Conservation (phyloP, 2,329 filamentous ascomycete genomes). For the Phyllosticta citrichinensis region DNA sequence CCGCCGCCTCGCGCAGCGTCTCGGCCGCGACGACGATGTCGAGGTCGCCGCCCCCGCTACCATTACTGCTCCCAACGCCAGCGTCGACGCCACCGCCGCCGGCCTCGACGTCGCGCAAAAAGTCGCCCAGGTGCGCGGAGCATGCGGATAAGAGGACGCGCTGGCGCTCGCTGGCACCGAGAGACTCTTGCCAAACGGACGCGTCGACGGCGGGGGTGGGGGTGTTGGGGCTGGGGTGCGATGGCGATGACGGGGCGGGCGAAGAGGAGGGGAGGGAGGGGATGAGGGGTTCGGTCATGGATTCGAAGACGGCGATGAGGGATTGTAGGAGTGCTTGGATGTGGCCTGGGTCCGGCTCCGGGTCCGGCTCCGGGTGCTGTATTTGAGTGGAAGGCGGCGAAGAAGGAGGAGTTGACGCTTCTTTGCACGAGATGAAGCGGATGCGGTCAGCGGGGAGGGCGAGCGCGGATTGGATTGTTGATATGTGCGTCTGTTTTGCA, state of each 20-base stretch:
- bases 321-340: slow-evolving; percentile 59
- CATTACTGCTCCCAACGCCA: too few species aligned
- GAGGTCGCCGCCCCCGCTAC: slow-evolving; percentile 39
- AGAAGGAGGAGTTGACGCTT: slow-evolving; percentile 32
- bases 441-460: slow-evolving; percentile 33
- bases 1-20: slow-evolving; percentile 70
- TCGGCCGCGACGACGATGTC: slow-evolving; percentile 90
- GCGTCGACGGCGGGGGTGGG: slow-evolving; percentile 40
- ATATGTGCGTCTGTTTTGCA: slow-evolving; percentile 12
- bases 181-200: slow-evolving; percentile 66
- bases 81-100: too few species aligned
- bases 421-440: slow-evolving; percentile 63
- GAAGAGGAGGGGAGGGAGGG: slow-evolving; percentile 24
- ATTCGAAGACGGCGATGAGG: slow-evolving; percentile 57
- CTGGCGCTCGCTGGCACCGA: slow-evolving; percentile 87
- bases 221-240: slow-evolving; percentile 9
- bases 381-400: background rate
- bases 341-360: slow-evolving; percentile 45
- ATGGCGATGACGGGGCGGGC: slow-evolving; percentile 13
- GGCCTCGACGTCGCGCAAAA: slow-evolving; percentile 48
- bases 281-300: slow-evolving; percentile 51
- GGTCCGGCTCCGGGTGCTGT: background rate
- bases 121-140: slow-evolving; percentile 59
- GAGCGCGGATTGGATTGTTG: slow-evolving; percentile 15
- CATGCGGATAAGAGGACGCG: slow-evolving; percentile 69